phyloP scores from a whole-genome alignment of 192 early-diverging fungal genomes.

The Coemansia sp. region DNA sequence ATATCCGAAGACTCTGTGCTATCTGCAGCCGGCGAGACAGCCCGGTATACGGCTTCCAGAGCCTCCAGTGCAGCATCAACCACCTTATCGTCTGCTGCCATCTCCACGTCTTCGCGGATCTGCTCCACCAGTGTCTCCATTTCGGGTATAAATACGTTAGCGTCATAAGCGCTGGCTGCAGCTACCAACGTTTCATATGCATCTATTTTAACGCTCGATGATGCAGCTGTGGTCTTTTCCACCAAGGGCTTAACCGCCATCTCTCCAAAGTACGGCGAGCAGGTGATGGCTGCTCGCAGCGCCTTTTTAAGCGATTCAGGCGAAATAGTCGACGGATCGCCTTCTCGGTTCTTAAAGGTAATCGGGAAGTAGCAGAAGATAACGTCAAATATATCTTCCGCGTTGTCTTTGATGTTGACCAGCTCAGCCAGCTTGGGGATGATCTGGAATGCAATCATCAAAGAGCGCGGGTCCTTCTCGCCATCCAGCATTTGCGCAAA shows the following conservation, averaged over 20 bases:
- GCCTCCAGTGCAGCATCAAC: constrained; percentile 68
- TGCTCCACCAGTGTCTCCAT: constrained; percentile 71
- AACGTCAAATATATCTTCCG: constrained; percentile 94
- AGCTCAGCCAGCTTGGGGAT: constrained; percentile 66
- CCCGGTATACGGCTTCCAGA: constrained; percentile 62
- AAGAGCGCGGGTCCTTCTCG: constrained; percentile 97
- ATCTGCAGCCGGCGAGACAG: constrained; percentile 35
- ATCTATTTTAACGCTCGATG: constrained; percentile 90
- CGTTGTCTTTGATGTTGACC: constrained; percentile 76
- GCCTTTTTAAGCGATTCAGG: constrained; percentile 84
- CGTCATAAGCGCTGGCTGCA: constrained; percentile 74
- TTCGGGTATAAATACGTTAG: constrained; percentile 62
- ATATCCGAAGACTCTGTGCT: constrained; percentile 7
- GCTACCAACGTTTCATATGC: constrained; percentile 85
- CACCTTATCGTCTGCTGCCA: constrained; percentile 68
- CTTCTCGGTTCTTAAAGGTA: constrained; percentile 93
- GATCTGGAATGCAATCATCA: constrained; percentile 82
- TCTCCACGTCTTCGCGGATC: constrained; percentile 63
- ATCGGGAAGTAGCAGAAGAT: constrained; percentile 99
- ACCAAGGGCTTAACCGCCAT: constrained; percentile 84
- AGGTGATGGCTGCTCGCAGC: constrained; percentile 73
- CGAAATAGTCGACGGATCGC: constrained; percentile 94
- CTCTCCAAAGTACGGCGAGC: constrained; percentile 73
- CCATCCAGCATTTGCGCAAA: constrained; percentile 90
- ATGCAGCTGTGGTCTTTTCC: constrained; percentile 85